Evolutionary conservation across 2,329 filamentous ascomycete genomes (phyloP), one percentile per base, ranked within the genome.

Genomic region (Meredithiella fracta): DNA sequence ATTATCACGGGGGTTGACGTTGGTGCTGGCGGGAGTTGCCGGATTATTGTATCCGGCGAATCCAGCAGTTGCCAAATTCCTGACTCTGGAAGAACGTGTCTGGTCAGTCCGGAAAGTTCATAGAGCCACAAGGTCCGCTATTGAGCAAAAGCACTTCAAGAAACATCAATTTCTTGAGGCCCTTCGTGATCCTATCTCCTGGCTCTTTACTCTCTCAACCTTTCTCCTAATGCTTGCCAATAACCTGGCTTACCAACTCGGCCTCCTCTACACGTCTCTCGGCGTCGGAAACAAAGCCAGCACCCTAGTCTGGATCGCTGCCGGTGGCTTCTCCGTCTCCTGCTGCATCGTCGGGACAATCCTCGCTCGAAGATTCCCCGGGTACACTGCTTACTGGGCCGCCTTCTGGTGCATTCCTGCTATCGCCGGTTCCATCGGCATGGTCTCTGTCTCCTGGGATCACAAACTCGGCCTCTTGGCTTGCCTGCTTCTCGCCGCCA

Each of bases 21-120:
- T 72, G 17, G 62, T 69, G 17, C 79, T 77, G 73, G 78, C 51
- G 0, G 65, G 80, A 6, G 64, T 73, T 1, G 75, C 76, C 8
- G 74, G 76, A 66, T 73, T 78, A 59, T 64, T 78, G 44, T 69
- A 86, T 1, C 77, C 82, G 0, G 79, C 86, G 63, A 71, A 74
- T 1, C 56, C 56, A 7, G 60, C 59, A 50, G 58, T 54, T 7
- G 55, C 58, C 2, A 31, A 52, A 3, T 66, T 66, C 50, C 54
- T 66, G 8, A 62, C 62, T 0, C 54, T 57, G 0, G 60, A 64
- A 50, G 62, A 64, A 25, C 62, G 61, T 5, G 60, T 62, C 2
- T 61, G 67, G 7, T 63, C 66, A 2, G 62, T 68, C 29, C 62
- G 61, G 3, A 62, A 65, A 2, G 64, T 68, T 3, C 53, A 54